A percentile compares a stretch with the other conserved stretches of the same genome.
phyloP scores from a whole-genome alignment of 441 rosid genomes.

The Brassica hybrid region DNA sequence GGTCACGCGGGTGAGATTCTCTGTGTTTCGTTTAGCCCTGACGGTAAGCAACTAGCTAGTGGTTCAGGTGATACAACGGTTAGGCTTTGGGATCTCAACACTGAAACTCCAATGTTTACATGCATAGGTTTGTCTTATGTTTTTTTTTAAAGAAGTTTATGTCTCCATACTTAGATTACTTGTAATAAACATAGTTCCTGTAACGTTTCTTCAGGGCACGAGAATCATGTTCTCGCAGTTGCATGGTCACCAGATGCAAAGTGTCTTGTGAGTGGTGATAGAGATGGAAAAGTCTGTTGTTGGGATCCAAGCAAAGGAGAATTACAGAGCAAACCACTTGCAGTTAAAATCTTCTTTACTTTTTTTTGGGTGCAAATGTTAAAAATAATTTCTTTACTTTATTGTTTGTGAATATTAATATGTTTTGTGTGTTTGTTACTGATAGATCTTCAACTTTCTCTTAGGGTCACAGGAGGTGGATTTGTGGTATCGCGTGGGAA shows the following conservation, averaged over 20 bases:
- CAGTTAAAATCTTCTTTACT: conserved; percentile 49
- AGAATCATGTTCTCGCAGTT: conserved; percentile 91
- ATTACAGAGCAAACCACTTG: conserved; percentile 70
- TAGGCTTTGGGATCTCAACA: conserved; percentile 92
- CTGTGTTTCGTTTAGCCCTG: conserved; percentile 94
- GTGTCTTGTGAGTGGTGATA: conserved; percentile 93
- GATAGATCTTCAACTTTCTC: conserved; percentile 11
- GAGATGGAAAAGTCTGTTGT: conserved; percentile 83
- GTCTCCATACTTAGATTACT: neutral
- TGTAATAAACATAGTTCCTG: neutral
- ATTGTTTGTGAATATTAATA: no score
- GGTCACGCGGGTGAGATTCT: conserved; percentile 95
- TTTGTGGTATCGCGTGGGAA: conserved; percentile 97
- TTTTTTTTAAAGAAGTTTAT: neutral
- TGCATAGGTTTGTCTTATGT: conserved; percentile 65
- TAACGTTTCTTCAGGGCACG: conserved; percentile 69
- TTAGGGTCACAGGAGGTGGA: conserved; percentile 99
- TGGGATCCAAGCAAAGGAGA: conserved; percentile 93
- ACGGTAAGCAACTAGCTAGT: conserved; percentile 91
- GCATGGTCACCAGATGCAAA: conserved; percentile 98
- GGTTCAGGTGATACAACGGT: conserved; percentile 98
- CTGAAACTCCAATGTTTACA: conserved; percentile 95
- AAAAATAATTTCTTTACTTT: no score
- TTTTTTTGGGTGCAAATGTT: no score
- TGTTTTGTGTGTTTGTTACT: conserved; percentile 8